Conservation (phyloP, 495 filamentous ascomycete genomes). For the Penicillium pancosmium region DNA sequence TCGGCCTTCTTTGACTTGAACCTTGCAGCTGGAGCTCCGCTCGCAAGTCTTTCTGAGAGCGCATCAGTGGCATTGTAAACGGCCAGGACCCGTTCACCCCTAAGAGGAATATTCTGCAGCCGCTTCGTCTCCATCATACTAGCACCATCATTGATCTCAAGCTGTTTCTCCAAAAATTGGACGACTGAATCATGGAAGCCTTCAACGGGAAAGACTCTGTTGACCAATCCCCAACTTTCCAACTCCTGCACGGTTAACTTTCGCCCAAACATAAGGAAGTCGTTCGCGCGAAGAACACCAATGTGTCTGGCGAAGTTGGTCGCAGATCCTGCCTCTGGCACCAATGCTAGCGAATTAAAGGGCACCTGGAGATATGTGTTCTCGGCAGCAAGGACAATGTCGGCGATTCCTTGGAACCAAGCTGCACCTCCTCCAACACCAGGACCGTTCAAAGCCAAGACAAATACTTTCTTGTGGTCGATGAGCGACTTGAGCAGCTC, state of each 20-base stretch:
- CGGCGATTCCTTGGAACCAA: conserved; percentile 29
- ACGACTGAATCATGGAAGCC: conserved; percentile 19
- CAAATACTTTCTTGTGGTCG: conserved; percentile 23
- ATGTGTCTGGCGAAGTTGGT: conserved; percentile 21
- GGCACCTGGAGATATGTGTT: conserved; percentile 25
- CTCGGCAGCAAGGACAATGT: conserved; percentile 22
- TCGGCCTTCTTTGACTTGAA: conserved; percentile 20
- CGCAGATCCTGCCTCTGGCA: conserved; percentile 19
- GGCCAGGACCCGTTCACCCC: conserved; percentile 17
- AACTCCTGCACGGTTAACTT: conserved; percentile 20
- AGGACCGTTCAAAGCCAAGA: conserved; percentile 25
- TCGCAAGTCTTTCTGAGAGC: conserved; percentile 23
- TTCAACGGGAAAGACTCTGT: conserved; percentile 19
- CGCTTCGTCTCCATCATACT: conserved; percentile 29
- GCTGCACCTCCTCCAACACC: conserved; percentile 26
- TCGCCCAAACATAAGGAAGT: conserved; percentile 26
- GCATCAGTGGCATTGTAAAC: conserved; percentile 26
- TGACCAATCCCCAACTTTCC: conserved; percentile 13
- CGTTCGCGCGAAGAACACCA: conserved; percentile 25
- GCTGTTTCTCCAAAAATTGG: conserved; percentile 19
- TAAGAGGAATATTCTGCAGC: conserved; percentile 19
- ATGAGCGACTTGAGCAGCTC: not conserved
- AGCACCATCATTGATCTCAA: conserved; percentile 19
- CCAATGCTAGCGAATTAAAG: conserved; percentile 23
- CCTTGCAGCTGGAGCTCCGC: conserved; percentile 18